These are phyloP conservation scores for Triticum urartu DNA, from an alignment of 176 grass and related monocot genomes.

Conservation along the genomic window DNA sequence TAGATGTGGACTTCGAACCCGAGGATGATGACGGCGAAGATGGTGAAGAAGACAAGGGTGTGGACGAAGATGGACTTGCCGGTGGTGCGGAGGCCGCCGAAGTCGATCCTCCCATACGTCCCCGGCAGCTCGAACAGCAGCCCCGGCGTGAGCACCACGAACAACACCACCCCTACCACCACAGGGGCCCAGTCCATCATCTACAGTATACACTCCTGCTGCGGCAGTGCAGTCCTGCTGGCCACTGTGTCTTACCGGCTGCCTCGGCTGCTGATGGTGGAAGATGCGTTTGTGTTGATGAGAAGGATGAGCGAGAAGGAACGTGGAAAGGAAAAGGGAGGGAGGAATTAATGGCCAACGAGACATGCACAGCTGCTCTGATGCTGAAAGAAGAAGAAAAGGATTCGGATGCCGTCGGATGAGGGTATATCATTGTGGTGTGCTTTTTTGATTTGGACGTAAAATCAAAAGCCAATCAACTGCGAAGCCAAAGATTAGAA, in stretches of 20 bases:
- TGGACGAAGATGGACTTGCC: constrained; percentile 63
- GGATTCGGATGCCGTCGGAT: not conserved
- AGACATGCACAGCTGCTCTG: not conserved
- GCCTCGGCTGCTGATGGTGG: too few species aligned
- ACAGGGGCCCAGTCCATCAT: constrained; percentile 81
- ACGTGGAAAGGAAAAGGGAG: not conserved
- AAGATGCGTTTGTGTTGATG: not conserved
- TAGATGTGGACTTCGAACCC: constrained; percentile 67
- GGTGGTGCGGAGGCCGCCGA: constrained; percentile 56
- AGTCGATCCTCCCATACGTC: constrained; percentile 49
- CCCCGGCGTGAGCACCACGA: constrained; percentile 72
- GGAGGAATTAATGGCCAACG: not conserved
- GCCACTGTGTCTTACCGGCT: not conserved
- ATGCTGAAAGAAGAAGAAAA: not conserved
- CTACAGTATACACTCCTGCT: not conserved
- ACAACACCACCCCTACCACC: constrained; percentile 66
- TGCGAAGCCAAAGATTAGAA: too few species aligned
- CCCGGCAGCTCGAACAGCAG: constrained; percentile 71
- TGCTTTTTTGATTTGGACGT: not conserved
- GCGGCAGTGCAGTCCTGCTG: not conserved
- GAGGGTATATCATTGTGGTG: not conserved
- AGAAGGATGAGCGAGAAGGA: not conserved
- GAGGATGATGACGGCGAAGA: constrained; percentile 60
- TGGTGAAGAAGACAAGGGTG: constrained; percentile 71
- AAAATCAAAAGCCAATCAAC: not conserved